A percentile compares a stretch with the other conserved stretches of the same genome.
Conservation (phyloP, 129 eudicot species). For the Arctium minus region DNA sequence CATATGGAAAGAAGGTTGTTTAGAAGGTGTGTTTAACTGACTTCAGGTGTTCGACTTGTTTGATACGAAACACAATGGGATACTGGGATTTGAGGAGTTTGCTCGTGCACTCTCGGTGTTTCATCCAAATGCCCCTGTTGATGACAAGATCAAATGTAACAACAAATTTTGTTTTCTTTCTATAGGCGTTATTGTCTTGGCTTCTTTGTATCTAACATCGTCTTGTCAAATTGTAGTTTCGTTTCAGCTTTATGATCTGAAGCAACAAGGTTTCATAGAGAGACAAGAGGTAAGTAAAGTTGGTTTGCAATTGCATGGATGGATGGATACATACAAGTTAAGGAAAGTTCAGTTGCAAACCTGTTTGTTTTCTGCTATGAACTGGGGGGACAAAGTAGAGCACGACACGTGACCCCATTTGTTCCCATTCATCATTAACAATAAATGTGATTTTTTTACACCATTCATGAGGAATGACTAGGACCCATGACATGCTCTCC, state of each 20-base stretch:
- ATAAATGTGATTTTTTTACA: too few relatives aligned
- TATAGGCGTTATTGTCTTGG: too few relatives aligned
- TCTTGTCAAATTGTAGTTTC: conserved; percentile 54
- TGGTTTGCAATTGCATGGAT: background rate
- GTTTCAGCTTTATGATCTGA: conserved; percentile 86
- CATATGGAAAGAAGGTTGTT: background rate
- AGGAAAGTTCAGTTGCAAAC: too few relatives aligned
- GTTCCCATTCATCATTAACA: too few relatives aligned
- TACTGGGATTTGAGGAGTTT: conserved; percentile 84
- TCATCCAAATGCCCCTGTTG: conserved; percentile 90
- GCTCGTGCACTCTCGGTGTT: conserved; percentile 95
- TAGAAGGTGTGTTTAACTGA: background rate
- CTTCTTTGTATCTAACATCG: too few relatives aligned
- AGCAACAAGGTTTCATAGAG: conserved; percentile 93
- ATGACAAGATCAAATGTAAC: conserved; percentile 85
- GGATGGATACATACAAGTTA: too few relatives aligned
- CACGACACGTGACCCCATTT: too few relatives aligned
- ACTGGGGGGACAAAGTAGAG: too few relatives aligned
- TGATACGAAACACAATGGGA: conserved; percentile 89
- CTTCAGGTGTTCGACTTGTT: conserved; percentile 87
- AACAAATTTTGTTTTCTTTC: background rate
- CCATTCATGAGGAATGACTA: too few relatives aligned
- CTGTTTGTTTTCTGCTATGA: too few relatives aligned
- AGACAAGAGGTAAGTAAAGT: conserved; percentile 67
- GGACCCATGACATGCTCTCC: too few relatives aligned